Evolutionary conservation across 805 yeast genomes (phyloP), one percentile per base, ranked within the genome.

Genomic region (Metschnikowia anglica): DNA sequence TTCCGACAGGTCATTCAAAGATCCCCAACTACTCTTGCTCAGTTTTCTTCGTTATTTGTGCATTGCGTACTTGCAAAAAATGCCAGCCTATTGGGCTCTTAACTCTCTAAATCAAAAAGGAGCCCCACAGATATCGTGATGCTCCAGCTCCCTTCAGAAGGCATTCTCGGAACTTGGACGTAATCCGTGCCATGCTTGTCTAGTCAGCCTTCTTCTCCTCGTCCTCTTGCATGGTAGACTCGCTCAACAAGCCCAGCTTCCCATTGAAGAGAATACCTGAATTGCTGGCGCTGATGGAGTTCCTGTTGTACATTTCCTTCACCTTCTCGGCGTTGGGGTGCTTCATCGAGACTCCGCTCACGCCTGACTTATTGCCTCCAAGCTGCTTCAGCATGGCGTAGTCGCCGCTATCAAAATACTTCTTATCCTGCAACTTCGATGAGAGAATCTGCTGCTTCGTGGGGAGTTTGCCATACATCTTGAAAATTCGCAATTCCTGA

Each of bases 401-500:
- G 65, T 89, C 97, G 8, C 97, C 97, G 48, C 95, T 85, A 59
- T 89, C 97, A 58, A 89, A 90, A 63, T 85, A 89, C 68, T 88
- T 90, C 55, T 96, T 79, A 51, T 89, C 97, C 63, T 85, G 86
- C 55, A 87, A 68, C 60, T 85, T 87, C 48, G 83, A 79, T 39
- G 84, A 75, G 39, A 89, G 71, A 16, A 89, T 70, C 49, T 88
- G 95, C 43, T 83, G 82, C 44, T 80, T 83, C 20, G 89, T 77
- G 18, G 97, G 97, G 37, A 89, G 68, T 59, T 82, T 85, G 23
- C 97, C 97, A 62, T 90, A 89, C 70, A 89, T 66, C 56, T 78
- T 81, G 65, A 81, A 84, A 17, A 90, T 70, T 47, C 81, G 81
- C 59, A 83, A 72, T 61, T 90, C 97, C 58, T 89, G 93, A 11